phyloP scores from a whole-genome alignment of 345 rosid species.

The Brassica juncea region DNA sequence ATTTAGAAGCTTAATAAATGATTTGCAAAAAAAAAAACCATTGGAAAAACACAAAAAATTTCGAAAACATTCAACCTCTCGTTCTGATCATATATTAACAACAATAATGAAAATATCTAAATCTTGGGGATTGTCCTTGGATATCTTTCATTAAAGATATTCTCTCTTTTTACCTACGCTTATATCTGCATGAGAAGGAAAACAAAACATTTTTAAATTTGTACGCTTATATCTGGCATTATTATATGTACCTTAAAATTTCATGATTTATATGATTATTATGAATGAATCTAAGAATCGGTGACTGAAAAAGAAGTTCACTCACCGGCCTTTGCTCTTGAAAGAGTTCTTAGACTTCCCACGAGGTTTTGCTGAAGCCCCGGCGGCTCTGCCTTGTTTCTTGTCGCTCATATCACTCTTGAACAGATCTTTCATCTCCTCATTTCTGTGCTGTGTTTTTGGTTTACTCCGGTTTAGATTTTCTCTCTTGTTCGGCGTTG shows the following conservation, averaged over 20 bases:
- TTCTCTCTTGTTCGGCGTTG: constrained; percentile 47
- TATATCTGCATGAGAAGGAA: constrained; percentile 33
- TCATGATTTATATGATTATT: neutral
- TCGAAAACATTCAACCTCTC: neutral
- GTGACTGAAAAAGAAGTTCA: neutral
- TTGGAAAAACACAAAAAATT: neutral
- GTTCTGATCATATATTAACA: constrained; percentile 12
- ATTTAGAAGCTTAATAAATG: too few relatives aligned
- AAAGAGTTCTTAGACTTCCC: constrained; percentile 66
- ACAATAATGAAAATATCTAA: constrained; percentile 12
- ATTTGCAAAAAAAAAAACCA: neutral
- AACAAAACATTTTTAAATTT: neutral
- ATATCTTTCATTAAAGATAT: neutral
- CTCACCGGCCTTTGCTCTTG: constrained; percentile 94
- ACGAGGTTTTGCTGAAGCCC: constrained; percentile 42
- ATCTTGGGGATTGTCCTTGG: neutral
- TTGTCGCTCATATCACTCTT: constrained; percentile 80
- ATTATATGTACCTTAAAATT: neutral
- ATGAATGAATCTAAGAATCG: neutral
- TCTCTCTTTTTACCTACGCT: constrained; percentile 30
- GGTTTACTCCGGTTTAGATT: constrained; percentile 49
- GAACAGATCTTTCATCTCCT: constrained; percentile 85
- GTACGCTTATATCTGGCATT: neutral
- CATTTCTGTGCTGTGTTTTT: constrained; percentile 61
- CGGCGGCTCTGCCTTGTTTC: constrained; percentile 55